Evolutionary conservation across 208 protist genomes (phyloP), one percentile per base, ranked within the genome.

Genomic region (Phytomonas francai): DNA sequence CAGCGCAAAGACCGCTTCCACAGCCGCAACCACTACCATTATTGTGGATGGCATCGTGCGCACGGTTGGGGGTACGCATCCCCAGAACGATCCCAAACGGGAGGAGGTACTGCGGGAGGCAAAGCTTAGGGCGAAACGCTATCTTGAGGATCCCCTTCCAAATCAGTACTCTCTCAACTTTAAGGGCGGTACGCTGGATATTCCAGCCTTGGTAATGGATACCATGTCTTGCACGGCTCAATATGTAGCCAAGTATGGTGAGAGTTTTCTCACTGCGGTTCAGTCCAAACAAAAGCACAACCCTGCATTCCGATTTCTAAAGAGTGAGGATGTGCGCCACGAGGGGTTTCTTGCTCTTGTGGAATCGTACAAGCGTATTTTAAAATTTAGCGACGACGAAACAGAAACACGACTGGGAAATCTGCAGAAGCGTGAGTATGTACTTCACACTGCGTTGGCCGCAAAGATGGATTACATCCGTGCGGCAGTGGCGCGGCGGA

Each of bases 231-330:
- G 71, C 63, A 86, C 88, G 0, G 90, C 90, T 39, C 90, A 96
- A 79, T 96, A 93, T 76, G 77, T 80, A 16, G 87, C 87, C 36
- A 96, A 96, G 79, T 92, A 92, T 70, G 90, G 90, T 11, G 83
- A 89, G 2, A 72, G 63, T 8, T 96, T 96, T 57, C 63, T 96
- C 30, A 59, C 77, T 42, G 74, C 79, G 22, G 70, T 96, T 28
- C 65, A 76, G 59, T 70, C 68, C 3, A 85, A 87, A 56, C 80
- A 93, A 64, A 72, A 74, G 30, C 79, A 81, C 71, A 89, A 93
- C 72, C 75, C 80, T 0, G 65, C 78, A 12, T 91, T 96, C 62
- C 81, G 81, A 57, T 93, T 93, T 72, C 70, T 96, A 19, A 75
- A 79, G 9, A 78, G 73, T 39, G 82, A 89, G 51, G 90, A 95